Evolutionary conservation across 768 basidiomycete species (phyloP).

Genomic region (Lactifluus hygrophoroides): DNA sequence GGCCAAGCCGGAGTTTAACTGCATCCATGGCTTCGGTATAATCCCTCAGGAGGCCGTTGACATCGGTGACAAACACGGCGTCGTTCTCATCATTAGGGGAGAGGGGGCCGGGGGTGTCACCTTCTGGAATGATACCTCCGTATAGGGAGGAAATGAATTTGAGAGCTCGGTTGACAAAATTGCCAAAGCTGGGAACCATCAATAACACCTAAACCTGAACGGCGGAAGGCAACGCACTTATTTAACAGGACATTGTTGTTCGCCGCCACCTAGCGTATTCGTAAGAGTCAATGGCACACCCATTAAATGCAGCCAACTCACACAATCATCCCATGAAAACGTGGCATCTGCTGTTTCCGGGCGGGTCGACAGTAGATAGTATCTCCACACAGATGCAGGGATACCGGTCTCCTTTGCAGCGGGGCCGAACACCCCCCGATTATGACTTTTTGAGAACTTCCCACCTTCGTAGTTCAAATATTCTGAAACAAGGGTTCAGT

Average conservation of each 20-base stretch:
- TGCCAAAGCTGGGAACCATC: constrained; percentile 62
- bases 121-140: constrained; percentile 70
- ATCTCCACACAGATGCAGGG: constrained; percentile 92
- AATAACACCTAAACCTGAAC: background rate
- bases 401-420: constrained; percentile 90
- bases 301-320: constrained; percentile 31
- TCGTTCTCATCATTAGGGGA: constrained; percentile 60
- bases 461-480: constrained; percentile 98
- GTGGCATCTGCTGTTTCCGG: constrained; percentile 93
- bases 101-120: constrained; percentile 62
- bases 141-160: constrained; percentile 90
- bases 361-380: constrained; percentile 85
- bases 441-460: constrained; percentile 97
- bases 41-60: constrained; percentile 70
- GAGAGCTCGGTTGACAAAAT: constrained; percentile 91
- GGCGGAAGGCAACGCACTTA: constrained; percentile 44
- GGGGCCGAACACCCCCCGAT: constrained; percentile 95
- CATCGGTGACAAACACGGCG: constrained; percentile 65
- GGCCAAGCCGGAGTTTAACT: constrained; percentile 81
- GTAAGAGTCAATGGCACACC: background rate
- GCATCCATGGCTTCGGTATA: constrained; percentile 86
- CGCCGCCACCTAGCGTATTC: constrained; percentile 55
- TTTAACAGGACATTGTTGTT: constrained; percentile 93
- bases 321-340: constrained; percentile 96
- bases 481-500: constrained; percentile 39